phyloP scores from a whole-genome alignment of 2,329 filamentous ascomycete genomes.

The Colletotrichum chrysophilum region DNA sequence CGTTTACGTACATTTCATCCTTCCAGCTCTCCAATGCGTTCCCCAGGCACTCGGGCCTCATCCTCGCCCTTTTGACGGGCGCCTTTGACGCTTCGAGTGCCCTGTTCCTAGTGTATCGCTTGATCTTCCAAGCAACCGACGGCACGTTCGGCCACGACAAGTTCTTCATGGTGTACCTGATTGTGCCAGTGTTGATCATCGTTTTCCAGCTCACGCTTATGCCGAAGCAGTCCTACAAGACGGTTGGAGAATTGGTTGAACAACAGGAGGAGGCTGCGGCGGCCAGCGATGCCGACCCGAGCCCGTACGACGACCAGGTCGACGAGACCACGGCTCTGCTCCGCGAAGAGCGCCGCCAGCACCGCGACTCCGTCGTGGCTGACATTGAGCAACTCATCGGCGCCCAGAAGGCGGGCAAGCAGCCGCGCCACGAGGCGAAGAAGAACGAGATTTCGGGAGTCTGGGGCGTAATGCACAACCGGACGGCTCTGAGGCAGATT shows the following conservation, averaged over 20 bases:
- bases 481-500: slow-evolving; percentile 75
- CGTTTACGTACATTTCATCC: slow-evolving; percentile 82
- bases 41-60: slow-evolving; percentile 76
- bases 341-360: slow-evolving; percentile 61
- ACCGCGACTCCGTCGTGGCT: slow-evolving; percentile 66
- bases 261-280: slow-evolving; percentile 64
- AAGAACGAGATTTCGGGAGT: slow-evolving; percentile 77
- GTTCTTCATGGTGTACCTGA: slow-evolving; percentile 77
- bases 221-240: slow-evolving; percentile 81
- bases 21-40: slow-evolving; percentile 89
- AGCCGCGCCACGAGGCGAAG: slow-evolving; percentile 70
- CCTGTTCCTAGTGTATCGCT: slow-evolving; percentile 75
- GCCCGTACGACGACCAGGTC: slow-evolving; percentile 57
- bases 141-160: slow-evolving; percentile 63
- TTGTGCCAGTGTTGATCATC: slow-evolving; percentile 71
- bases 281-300: slow-evolving; percentile 32
- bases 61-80: slow-evolving; percentile 79
- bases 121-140: slow-evolving; percentile 67
- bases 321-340: slow-evolving; percentile 62
- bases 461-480: slow-evolving; percentile 84
- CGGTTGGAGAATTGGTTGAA: slow-evolving; percentile 80
- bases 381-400: slow-evolving; percentile 80
- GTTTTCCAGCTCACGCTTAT: slow-evolving; percentile 73
- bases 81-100: slow-evolving; percentile 86
- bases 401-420: slow-evolving; percentile 62